These are phyloP conservation scores for Oryza glumipatula DNA, from an alignment of 176 grass and related monocot species.

Conservation along the genomic window DNA sequence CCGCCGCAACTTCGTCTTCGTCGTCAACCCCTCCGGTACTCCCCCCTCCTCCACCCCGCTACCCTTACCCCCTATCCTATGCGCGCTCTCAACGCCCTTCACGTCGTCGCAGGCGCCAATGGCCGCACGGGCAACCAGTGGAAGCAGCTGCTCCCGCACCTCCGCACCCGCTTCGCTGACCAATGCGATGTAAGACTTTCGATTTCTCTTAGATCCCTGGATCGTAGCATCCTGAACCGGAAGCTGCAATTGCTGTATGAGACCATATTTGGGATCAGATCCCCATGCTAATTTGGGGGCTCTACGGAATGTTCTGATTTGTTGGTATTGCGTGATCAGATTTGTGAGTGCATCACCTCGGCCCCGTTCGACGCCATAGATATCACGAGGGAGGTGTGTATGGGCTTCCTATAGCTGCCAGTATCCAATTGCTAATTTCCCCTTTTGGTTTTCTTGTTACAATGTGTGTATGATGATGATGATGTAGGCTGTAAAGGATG, in stretches of 20 bases:
- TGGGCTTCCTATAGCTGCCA: constrained; percentile 9
- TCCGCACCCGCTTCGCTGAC: constrained; percentile 74
- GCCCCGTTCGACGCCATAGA: constrained; percentile 80
- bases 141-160: constrained; percentile 85
- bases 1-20: constrained; percentile 75
- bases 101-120: constrained; percentile 62
- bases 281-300: constrained; percentile 18
- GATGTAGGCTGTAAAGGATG: constrained; percentile 83
- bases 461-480: constrained; percentile 27
- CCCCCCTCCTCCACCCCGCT: neutral
- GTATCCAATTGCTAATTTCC: constrained; percentile 18
- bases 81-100: neutral
- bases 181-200: constrained; percentile 74
- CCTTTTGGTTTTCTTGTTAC: neutral
- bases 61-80: neutral
- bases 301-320: constrained; percentile 42
- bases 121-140: constrained; percentile 90
- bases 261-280: constrained; percentile 31
- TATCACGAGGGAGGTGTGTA: constrained; percentile 90
- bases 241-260: neutral
- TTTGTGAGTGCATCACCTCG: constrained; percentile 81
- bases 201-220: neutral
- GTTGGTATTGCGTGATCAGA: constrained; percentile 43
- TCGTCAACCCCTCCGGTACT: constrained; percentile 89
- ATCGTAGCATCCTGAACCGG: neutral